Conservation (phyloP, 495 filamentous ascomycete species). For the Monascus purpureus region DNA sequence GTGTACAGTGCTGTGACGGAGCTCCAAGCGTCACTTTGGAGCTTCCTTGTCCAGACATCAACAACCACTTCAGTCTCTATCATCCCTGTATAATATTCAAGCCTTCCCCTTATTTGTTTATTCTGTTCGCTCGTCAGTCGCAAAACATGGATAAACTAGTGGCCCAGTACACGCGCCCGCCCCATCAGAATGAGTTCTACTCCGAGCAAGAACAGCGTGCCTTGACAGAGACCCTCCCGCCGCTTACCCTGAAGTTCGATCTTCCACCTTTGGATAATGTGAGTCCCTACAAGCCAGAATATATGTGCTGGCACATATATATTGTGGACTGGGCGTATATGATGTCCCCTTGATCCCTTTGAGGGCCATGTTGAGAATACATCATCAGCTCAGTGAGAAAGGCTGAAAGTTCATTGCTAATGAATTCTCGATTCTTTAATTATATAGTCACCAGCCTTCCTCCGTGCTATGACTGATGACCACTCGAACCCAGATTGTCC, state of each 20-base stretch:
- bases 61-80: neutral
- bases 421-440: too few species aligned
- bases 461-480: slow-evolving; percentile 95
- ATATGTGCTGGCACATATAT: too few species aligned
- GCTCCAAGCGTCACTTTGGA: too few species aligned
- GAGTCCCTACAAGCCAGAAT: slow-evolving; percentile 13
- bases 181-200: slow-evolving; percentile 56
- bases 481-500: slow-evolving; percentile 89
- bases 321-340: too few species aligned
- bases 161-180: slow-evolving; percentile 68
- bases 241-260: slow-evolving; percentile 77
- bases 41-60: neutral
- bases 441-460: slow-evolving; percentile 71
- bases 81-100: slow-evolving; percentile 1
- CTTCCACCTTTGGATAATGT: slow-evolving; percentile 91
- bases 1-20: too few species aligned
- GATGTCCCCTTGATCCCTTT: too few species aligned
- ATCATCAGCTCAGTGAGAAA: too few species aligned
- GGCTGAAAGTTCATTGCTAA: too few species aligned
- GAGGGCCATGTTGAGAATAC: too few species aligned
- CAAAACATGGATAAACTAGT: slow-evolving; percentile 85
- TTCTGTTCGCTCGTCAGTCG: too few species aligned
- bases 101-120: slow-evolving; percentile 1
- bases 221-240: slow-evolving; percentile 47
- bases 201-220: slow-evolving; percentile 65